Percentiles rank a stretch among this genome's conserved stretches.
Evolutionary conservation across 768 basidiomycete species (phyloP).

Genomic region (Termitomyces sp.): DNA sequence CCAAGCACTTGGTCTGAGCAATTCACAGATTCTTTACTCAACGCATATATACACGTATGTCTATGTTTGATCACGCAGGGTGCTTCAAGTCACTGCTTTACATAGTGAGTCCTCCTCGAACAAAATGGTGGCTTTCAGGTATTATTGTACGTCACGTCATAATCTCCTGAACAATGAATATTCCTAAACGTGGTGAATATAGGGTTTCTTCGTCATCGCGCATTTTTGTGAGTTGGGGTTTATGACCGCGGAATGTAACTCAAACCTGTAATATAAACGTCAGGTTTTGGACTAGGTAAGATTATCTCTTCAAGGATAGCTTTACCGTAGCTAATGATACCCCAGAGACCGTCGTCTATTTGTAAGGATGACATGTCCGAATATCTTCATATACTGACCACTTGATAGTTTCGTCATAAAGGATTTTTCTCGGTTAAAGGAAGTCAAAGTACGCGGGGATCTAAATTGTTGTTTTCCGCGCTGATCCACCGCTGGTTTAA

Average conservation of each 20-base stretch:
- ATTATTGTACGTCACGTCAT: slow-evolving; percentile 24
- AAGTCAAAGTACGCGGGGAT: slow-evolving; percentile 27
- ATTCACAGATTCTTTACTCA: slow-evolving; percentile 34
- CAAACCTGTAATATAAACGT: neutral
- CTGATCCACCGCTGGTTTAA: neutral
- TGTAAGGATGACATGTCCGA: slow-evolving; percentile 21
- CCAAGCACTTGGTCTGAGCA: neutral
- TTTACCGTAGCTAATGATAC: neutral
- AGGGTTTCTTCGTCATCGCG: slow-evolving; percentile 31
- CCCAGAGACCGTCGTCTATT: slow-evolving; percentile 34
- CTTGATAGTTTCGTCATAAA: slow-evolving; percentile 33
- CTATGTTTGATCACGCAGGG: neutral
- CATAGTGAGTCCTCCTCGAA: slow-evolving; percentile 30
- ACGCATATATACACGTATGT: slow-evolving; percentile 35
- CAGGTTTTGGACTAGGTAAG: slow-evolving; percentile 40
- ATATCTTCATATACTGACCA: neutral
- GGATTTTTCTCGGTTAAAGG: slow-evolving; percentile 29
- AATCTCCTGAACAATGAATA: neutral
- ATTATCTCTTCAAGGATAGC: neutral
- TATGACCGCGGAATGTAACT: neutral
- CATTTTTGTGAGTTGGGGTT: slow-evolving; percentile 33
- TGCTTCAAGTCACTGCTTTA: neutral
- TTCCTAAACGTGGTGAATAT: neutral
- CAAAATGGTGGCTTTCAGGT: slow-evolving; percentile 33
- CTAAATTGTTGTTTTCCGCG: neutral